Conservation (phyloP, 2,329 filamentous ascomycete genomes). For the Didymella pinodella region DNA sequence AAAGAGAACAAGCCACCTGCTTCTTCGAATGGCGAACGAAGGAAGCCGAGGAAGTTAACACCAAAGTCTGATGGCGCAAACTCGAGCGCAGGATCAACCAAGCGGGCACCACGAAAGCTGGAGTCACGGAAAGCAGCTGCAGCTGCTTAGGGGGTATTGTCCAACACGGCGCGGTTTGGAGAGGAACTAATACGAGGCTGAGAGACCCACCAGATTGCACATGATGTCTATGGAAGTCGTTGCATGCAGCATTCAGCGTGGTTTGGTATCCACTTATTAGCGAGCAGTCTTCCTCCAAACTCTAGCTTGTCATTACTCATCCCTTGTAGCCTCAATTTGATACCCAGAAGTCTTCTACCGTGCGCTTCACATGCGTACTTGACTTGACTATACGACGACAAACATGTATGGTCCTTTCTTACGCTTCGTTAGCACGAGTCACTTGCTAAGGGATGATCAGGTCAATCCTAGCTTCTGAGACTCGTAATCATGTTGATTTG, state of each 20-base stretch:
- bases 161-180: too few relatives aligned
- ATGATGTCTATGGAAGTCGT: neutral
- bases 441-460: neutral
- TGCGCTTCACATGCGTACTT: neutral
- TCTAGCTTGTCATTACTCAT: neutral
- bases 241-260: neutral
- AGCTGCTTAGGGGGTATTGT: constrained; percentile 5
- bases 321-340: neutral
- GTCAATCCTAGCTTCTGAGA: neutral
- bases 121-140: constrained; percentile 32
- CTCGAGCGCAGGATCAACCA: constrained; percentile 19
- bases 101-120: constrained; percentile 38
- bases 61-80: constrained; percentile 23
- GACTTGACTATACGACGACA: neutral
- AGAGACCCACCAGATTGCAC: neutral
- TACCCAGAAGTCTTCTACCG: neutral
- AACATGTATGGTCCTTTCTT: neutral
- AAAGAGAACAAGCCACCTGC: constrained; percentile 30
- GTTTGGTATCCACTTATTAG: neutral
- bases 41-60: constrained; percentile 40
- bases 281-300: neutral
- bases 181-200: too few relatives aligned
- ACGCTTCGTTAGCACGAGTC: neutral
- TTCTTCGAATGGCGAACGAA: constrained; percentile 21
- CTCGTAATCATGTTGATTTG: neutral